These are phyloP conservation scores for Trichoderma atroviride DNA, from an alignment of 2,329 filamentous ascomycete genomes.

Conservation along the genomic window DNA sequence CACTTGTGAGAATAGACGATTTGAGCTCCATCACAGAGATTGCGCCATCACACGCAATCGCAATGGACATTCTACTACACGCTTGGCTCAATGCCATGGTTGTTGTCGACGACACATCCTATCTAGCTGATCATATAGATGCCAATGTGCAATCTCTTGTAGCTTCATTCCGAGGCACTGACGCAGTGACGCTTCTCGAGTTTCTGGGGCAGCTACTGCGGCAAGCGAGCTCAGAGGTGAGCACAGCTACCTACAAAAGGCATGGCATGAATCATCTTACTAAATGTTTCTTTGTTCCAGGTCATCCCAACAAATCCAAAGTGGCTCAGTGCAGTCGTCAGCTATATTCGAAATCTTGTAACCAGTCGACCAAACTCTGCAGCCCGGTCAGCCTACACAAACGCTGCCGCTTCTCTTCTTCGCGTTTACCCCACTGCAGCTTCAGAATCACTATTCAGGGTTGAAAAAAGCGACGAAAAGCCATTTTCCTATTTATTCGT, in stretches of 20 bases:
- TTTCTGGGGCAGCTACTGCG: conserved; percentile 59
- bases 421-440: conserved; percentile 54
- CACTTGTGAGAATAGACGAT: conserved; percentile 54
- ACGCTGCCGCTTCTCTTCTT: conserved; percentile 60
- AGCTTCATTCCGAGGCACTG: conserved; percentile 59
- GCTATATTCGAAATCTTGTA: conserved; percentile 57
- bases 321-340: conserved; percentile 55
- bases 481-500: conserved; percentile 65
- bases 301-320: conserved; percentile 51
- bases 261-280: neutral
- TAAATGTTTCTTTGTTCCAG: conserved; percentile 38
- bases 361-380: conserved; percentile 56
- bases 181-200: conserved; percentile 60
- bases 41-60: conserved; percentile 55
- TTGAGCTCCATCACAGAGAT: conserved; percentile 59
- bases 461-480: conserved; percentile 47
- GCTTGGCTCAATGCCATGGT: conserved; percentile 58
- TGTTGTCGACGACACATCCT: conserved; percentile 35
- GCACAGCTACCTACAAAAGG: conserved; percentile 27
- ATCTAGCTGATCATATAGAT: conserved; percentile 48
- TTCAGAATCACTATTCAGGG: conserved; percentile 56
- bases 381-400: conserved; percentile 61
- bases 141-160: conserved; percentile 51
- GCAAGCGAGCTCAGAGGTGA: conserved; percentile 52
- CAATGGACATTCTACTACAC: conserved; percentile 58